Evolutionary conservation across 2,329 filamentous ascomycete species (phyloP).

Genomic region (Orbilia ellipsospora): DNA sequence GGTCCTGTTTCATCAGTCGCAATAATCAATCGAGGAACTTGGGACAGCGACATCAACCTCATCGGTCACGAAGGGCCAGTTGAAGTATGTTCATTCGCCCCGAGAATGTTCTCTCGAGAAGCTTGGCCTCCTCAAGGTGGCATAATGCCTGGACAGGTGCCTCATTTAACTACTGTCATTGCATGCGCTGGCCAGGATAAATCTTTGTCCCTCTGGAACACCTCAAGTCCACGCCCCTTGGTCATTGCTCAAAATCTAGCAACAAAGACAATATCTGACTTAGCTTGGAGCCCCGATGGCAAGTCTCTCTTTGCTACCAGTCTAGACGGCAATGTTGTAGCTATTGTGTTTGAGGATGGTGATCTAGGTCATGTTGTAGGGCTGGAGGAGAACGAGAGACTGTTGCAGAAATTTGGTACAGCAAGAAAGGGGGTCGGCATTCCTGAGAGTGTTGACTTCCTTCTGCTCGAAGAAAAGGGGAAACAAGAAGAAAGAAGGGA

Average conservation of each 20-base stretch:
- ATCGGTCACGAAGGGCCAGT: conserved; percentile 97
- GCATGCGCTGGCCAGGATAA: conserved; percentile 98
- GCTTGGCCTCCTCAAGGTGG: conserved; percentile 66
- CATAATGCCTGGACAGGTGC: conserved; percentile 63
- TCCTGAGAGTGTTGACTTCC: conserved; percentile 87
- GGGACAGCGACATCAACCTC: conserved; percentile 96
- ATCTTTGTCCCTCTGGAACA: conserved; percentile 96
- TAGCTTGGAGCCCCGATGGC: conserved; percentile 93
- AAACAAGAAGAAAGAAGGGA: conserved; percentile 90
- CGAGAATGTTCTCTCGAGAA: conserved; percentile 82
- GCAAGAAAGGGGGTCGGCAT: conserved; percentile 89
- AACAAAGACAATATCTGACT: conserved; percentile 90
- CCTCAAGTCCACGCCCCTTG: conserved; percentile 89
- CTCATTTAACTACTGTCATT: conserved; percentile 81
- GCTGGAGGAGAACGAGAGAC: conserved; percentile 89
- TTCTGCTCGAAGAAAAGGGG: conserved; percentile 88
- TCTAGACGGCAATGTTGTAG: conserved; percentile 87
- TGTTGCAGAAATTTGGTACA: conserved; percentile 89
- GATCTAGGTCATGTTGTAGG: conserved; percentile 91
- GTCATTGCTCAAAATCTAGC: conserved; percentile 90
- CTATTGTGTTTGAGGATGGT: conserved; percentile 81
- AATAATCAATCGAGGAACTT: conserved; percentile 89
- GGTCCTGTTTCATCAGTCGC: conserved; percentile 96
- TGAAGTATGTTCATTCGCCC: conserved; percentile 97
- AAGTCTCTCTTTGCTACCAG: conserved; percentile 86